A percentile compares a stretch with the other conserved stretches of the same genome.
phyloP scores from a whole-genome alignment of 257 asterid genomes.

The Datura wrightii region DNA sequence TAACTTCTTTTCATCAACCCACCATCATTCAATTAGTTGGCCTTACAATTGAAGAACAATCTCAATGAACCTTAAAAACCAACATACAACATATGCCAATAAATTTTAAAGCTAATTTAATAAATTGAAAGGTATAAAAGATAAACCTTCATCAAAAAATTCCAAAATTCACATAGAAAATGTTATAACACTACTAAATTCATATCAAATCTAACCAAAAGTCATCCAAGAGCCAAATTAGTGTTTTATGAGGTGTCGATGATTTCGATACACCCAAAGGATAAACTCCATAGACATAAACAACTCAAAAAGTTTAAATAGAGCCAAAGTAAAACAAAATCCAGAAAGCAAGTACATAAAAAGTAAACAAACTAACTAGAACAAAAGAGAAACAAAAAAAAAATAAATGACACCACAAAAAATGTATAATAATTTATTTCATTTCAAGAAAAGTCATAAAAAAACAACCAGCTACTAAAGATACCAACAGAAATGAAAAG shows the following conservation, averaged over 20 bases:
- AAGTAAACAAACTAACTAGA: background rate
- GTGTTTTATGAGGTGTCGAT: conserved; percentile 46
- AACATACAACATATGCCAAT: no score
- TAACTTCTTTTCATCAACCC: no score
- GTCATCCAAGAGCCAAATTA: conserved; percentile 36
- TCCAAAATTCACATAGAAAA: conserved; percentile 30
- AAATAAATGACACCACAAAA: background rate
- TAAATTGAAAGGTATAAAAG: no score
- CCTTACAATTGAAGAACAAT: no score
- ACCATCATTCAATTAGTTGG: no score
- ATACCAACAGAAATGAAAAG: background rate
- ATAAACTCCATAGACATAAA: background rate
- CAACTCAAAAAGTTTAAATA: background rate
- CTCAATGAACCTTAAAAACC: no score
- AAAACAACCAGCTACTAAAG: background rate
- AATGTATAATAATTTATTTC: background rate
- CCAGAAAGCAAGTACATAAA: background rate
- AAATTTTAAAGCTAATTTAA: no score
- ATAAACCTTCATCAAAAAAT: conserved; percentile 5
- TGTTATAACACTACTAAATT: conserved; percentile 25
- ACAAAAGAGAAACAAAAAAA: background rate
- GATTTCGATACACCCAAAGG: background rate
- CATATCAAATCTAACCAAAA: conserved; percentile 17
- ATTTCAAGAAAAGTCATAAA: background rate
- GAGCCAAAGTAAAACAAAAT: background rate